Percentiles rank a stretch among this genome's conserved stretches.
Evolutionary conservation across 805 yeast species (phyloP).

Genomic region (Pichia cabralensis): DNA sequence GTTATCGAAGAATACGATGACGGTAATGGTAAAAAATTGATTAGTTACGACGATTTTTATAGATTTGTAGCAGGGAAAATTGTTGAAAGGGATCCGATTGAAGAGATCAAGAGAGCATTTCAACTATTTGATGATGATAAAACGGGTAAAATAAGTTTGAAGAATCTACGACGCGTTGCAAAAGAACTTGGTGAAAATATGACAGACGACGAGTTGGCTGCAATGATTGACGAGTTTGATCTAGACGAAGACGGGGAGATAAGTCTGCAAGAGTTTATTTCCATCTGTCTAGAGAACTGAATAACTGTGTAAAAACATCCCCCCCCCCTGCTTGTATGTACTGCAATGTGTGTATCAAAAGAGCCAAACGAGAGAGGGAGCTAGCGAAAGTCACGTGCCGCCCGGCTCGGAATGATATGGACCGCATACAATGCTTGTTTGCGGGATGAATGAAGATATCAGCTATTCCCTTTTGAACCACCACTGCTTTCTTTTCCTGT

Average conservation of each 20-base stretch:
- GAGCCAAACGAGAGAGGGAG: too few relatives aligned
- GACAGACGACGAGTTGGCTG: conserved; percentile 84
- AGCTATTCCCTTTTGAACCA: too few relatives aligned
- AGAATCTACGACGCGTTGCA: conserved; percentile 81
- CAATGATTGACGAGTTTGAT: conserved; percentile 97
- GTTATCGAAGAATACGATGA: conserved; percentile 75
- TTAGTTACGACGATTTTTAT: conserved; percentile 75
- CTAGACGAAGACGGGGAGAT: conserved; percentile 94
- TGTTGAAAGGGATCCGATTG: conserved; percentile 83
- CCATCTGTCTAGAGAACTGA: conserved; percentile 71
- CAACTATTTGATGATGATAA: conserved; percentile 78
- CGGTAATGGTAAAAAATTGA: conserved; percentile 59
- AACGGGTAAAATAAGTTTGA: conserved; percentile 75
- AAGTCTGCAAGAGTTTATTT: conserved; percentile 82
- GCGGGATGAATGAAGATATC: too few relatives aligned
- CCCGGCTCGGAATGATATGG: too few relatives aligned
- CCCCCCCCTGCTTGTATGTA: too few relatives aligned
- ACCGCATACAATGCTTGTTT: too few relatives aligned
- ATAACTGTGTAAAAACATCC: neutral
- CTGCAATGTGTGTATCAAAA: too few relatives aligned
- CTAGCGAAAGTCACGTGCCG: too few relatives aligned
- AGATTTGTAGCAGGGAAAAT: conserved; percentile 73
- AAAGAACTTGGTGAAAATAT: conserved; percentile 87
- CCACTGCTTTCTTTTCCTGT: too few relatives aligned
- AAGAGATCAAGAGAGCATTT: conserved; percentile 86